Evolutionary conservation across 2,329 filamentous ascomycete species (phyloP).

Genomic region (Paraconiothyrium sp.): DNA sequence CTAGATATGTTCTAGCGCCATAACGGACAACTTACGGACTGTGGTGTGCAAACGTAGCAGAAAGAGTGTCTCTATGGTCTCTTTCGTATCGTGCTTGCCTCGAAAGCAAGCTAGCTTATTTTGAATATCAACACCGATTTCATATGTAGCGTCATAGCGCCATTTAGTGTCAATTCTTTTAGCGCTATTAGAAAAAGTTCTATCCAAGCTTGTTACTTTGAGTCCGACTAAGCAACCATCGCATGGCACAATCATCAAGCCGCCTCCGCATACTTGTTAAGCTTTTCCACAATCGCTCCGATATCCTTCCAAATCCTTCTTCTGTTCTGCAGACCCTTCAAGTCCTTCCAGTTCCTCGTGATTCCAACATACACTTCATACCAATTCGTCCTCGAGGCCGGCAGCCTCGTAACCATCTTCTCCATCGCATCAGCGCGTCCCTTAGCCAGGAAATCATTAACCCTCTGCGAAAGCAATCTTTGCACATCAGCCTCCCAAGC

Average conservation of each 20-base stretch:
- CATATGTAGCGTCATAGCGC: too few relatives aligned
- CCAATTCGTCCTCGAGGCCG: slow-evolving; percentile 15
- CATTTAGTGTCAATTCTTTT: too few relatives aligned
- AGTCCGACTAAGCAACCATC: background rate
- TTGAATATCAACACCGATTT: too few relatives aligned
- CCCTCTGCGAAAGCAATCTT: background rate
- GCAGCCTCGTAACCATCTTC: slow-evolving; percentile 4
- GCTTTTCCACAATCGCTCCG: slow-evolving; percentile 5
- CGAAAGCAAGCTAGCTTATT: too few relatives aligned
- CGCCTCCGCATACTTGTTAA: background rate
- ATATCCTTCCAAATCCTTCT: slow-evolving; percentile 19
- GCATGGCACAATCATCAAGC: background rate
- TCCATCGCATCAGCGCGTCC: background rate
- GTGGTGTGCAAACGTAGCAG: too few relatives aligned
- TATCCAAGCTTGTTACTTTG: too few relatives aligned
- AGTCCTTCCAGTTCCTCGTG: slow-evolving; percentile 15
- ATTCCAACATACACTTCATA: slow-evolving; percentile 17
- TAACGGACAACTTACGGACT: too few relatives aligned
- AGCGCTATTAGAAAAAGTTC: too few relatives aligned
- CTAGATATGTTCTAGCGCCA: too few relatives aligned
- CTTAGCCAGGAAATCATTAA: background rate
- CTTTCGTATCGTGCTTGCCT: too few relatives aligned
- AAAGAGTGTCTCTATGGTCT: too few relatives aligned
- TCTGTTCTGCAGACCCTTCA: slow-evolving; percentile 19
- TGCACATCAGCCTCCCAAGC: background rate